phyloP scores from a whole-genome alignment of 2,329 filamentous ascomycete genomes.

The Alternaria infectoria region DNA sequence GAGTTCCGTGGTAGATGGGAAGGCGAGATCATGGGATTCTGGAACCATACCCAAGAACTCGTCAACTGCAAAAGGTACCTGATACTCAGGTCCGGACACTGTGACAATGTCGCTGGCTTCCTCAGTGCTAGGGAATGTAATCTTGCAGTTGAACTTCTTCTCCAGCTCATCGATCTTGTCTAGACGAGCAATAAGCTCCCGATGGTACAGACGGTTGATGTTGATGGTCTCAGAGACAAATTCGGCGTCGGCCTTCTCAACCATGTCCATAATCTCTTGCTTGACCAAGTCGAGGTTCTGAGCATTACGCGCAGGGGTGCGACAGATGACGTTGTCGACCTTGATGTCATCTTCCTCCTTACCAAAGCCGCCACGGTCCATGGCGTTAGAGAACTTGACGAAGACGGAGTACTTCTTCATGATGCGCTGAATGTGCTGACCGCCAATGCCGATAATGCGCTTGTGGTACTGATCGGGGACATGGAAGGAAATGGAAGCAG shows the following conservation, averaged over 20 bases:
- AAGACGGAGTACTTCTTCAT: slow-evolving; percentile 99
- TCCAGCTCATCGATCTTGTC: slow-evolving; percentile 91
- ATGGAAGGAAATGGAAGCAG: slow-evolving; percentile 97
- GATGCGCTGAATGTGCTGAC: slow-evolving; percentile 97
- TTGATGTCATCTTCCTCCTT: slow-evolving; percentile 98
- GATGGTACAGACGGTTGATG: slow-evolving; percentile 93
- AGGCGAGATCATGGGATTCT: slow-evolving; percentile 88
- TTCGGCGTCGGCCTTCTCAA: slow-evolving; percentile 95
- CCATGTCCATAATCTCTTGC: slow-evolving; percentile 99
- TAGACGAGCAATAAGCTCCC: slow-evolving; percentile 87
- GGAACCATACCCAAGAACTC: slow-evolving; percentile 98
- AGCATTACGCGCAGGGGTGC: slow-evolving; percentile 94
- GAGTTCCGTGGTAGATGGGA: slow-evolving; percentile 77
- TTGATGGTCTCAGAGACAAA: slow-evolving; percentile 93
- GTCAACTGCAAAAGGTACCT: slow-evolving; percentile 95
- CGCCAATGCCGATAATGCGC: slow-evolving; percentile 97
- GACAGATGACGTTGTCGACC: slow-evolving; percentile 98
- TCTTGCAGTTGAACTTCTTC: slow-evolving; percentile 99
- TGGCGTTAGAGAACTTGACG: slow-evolving; percentile 98
- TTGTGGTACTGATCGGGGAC: slow-evolving; percentile 99
- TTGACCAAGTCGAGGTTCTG: slow-evolving; percentile 97
- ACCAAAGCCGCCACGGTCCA: slow-evolving; percentile 92
- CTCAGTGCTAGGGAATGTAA: slow-evolving; percentile 96
- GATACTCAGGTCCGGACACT: slow-evolving; percentile 95
- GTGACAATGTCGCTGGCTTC: slow-evolving; percentile 95